These are phyloP conservation scores for Meredithiella fracta DNA, from an alignment of 2,329 filamentous ascomycete species.

Conservation along the genomic window DNA sequence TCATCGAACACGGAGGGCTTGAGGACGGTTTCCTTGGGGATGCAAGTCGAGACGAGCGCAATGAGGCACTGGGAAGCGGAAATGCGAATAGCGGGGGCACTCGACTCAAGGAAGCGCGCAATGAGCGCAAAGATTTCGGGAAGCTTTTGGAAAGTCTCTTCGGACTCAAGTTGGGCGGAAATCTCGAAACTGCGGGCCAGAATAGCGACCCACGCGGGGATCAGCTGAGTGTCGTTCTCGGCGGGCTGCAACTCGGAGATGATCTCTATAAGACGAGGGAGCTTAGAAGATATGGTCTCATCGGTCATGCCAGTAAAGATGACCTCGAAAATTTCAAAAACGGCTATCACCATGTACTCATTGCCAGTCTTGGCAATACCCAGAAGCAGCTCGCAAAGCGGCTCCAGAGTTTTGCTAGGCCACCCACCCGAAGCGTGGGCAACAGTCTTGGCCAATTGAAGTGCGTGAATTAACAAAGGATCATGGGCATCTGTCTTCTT, in stretches of 20 bases:
- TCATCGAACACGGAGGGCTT: conserved; percentile 89
- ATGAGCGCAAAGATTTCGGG: conserved; percentile 72
- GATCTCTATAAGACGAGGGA: conserved; percentile 76
- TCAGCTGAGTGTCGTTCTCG: conserved; percentile 81
- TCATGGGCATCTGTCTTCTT: conserved; percentile 53
- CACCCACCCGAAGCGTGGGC: conserved; percentile 78
- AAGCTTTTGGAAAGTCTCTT: conserved; percentile 82
- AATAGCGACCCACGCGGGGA: conserved; percentile 94
- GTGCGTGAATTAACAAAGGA: conserved; percentile 72
- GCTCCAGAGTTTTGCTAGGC: conserved; percentile 91
- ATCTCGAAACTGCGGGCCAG: conserved; percentile 89
- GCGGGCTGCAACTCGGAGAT: conserved; percentile 84
- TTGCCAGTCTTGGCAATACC: conserved; percentile 80
- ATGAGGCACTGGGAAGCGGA: conserved; percentile 91
- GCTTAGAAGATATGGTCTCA: conserved; percentile 73
- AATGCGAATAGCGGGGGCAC: conserved; percentile 81
- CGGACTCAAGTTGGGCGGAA: conserved; percentile 69
- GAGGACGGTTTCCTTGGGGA: conserved; percentile 66
- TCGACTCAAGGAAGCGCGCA: conserved; percentile 64
- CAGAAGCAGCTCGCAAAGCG: conserved; percentile 74
- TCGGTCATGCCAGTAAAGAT: conserved; percentile 89
- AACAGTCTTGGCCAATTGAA: conserved; percentile 84
- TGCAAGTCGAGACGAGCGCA: conserved; percentile 79
- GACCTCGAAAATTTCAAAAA: conserved; percentile 93
- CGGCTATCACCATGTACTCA: conserved; percentile 89